Evolutionary conservation across 2,329 filamentous ascomycete genomes (phyloP).

Genomic region (Aschersonia sp.): DNA sequence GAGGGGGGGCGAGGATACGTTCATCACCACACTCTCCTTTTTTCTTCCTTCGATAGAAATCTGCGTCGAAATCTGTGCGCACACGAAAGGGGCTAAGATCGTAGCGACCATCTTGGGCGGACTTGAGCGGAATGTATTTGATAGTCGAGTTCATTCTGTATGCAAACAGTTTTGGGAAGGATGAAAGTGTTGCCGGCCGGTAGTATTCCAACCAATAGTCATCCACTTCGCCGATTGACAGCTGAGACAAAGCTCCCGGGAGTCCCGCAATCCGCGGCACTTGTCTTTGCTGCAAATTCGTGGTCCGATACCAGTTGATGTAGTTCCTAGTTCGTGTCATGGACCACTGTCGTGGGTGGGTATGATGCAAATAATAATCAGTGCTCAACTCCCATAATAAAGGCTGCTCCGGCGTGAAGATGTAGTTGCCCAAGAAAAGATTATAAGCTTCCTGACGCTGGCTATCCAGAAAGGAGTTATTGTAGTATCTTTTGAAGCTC

Average conservation of each 20-base stretch:
- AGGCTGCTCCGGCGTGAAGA: constrained; percentile 71
- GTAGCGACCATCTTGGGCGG: constrained; percentile 57
- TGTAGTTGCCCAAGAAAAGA: constrained; percentile 90
- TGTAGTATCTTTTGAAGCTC: constrained; percentile 97
- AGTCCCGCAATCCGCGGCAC: constrained; percentile 33
- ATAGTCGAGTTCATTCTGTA: constrained; percentile 86
- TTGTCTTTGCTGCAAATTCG: constrained; percentile 47
- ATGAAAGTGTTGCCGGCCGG: constrained; percentile 72
- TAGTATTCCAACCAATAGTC: constrained; percentile 99
- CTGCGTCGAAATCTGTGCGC: constrained; percentile 47
- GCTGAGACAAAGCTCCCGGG: constrained; percentile 21
- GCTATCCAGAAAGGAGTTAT: constrained; percentile 96
- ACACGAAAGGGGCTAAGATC: constrained; percentile 82
- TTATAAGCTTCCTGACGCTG: constrained; percentile 98
- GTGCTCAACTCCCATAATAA: constrained; percentile 95
- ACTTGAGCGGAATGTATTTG: constrained; percentile 65
- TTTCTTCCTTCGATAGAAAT: constrained; percentile 44
- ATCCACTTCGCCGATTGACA: constrained; percentile 52
- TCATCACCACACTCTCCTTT: constrained; percentile 59
- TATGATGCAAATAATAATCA: constrained; percentile 92
- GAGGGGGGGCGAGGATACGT: constrained; percentile 34
- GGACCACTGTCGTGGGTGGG: constrained; percentile 62
- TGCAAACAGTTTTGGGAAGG: constrained; percentile 81
- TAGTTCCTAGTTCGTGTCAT: constrained; percentile 53
- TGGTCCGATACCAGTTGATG: constrained; percentile 75